These are phyloP conservation scores for Collybiopsis confluens DNA, from an alignment of 768 basidiomycete genomes.

Conservation along the genomic window DNA sequence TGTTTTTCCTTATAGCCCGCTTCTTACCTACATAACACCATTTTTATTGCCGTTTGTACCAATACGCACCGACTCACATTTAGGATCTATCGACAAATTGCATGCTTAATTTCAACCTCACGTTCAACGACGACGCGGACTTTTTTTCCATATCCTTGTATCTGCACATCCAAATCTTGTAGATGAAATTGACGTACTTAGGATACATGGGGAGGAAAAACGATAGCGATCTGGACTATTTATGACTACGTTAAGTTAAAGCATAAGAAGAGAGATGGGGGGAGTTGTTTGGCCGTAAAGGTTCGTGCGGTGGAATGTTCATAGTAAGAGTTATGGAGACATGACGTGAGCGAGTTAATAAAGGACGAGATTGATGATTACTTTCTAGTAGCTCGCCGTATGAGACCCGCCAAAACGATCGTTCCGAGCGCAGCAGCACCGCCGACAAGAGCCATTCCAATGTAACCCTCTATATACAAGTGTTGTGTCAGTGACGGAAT, in stretches of 20 bases:
- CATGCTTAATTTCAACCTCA: no score
- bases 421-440: slow-evolving; percentile 85
- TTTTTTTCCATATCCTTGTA: no score
- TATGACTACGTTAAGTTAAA: slow-evolving; percentile 1
- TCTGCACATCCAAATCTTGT: no score
- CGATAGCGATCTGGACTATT: slow-evolving; percentile 1
- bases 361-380: slow-evolving; percentile 21
- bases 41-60: no score
- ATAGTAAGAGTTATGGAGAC: background rate
- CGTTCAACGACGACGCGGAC: no score
- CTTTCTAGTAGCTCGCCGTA: slow-evolving; percentile 76
- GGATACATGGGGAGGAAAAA: background rate
- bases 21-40: background rate
- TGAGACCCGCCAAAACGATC: slow-evolving; percentile 64
- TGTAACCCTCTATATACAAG: slow-evolving; percentile 80
- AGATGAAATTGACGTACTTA: background rate
- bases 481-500: slow-evolving; percentile 1
- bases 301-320: background rate
- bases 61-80: background rate
- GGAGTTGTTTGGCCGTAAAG: background rate
- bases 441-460: slow-evolving; percentile 94
- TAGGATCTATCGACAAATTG: no score
- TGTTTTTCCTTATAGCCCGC: background rate
- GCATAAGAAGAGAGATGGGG: background rate
- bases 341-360: slow-evolving; percentile 10